A percentile compares a stretch with the other conserved stretches of the same genome.
Evolutionary conservation across 805 yeast genomes (phyloP).

Genomic region (Blastobotrys peoriensis): DNA sequence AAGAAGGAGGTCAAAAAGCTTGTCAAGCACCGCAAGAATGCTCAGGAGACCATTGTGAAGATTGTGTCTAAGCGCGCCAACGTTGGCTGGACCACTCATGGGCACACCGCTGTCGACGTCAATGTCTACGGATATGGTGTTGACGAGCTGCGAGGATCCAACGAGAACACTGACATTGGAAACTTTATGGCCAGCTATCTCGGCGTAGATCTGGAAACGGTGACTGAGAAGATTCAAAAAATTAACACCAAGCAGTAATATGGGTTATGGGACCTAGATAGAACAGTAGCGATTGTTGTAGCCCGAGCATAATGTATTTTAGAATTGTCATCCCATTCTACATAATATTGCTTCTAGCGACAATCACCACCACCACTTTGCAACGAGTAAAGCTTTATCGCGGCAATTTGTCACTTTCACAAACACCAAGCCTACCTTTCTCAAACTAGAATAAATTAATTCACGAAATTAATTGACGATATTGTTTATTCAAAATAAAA

Average conservation of each 20-base stretch:
- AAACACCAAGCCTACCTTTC: neutral
- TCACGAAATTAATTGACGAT: too few species aligned
- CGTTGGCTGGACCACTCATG: conserved; percentile 96
- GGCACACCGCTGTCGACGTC: conserved; percentile 86
- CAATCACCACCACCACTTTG: neutral
- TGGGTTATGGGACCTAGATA: neutral
- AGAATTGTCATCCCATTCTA: neutral
- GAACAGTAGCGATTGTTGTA: too few species aligned
- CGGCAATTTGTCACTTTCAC: too few species aligned
- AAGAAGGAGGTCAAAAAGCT: conserved; percentile 47
- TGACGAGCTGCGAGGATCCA: conserved; percentile 62
- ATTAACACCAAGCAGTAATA: conserved; percentile 7
- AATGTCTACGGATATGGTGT: conserved; percentile 80
- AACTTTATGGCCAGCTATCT: conserved; percentile 53
- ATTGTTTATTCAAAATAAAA: too few species aligned
- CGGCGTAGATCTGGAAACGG: conserved; percentile 29
- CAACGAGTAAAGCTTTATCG: neutral
- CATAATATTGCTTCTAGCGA: neutral
- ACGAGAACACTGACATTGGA: conserved; percentile 84
- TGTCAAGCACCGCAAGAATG: conserved; percentile 29
- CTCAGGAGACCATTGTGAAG: conserved; percentile 51
- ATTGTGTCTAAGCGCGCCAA: conserved; percentile 78
- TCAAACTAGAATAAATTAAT: conserved; percentile 1
- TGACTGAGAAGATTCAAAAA: conserved; percentile 25
- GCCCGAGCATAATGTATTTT: neutral